Evolutionary conservation across 2,329 filamentous ascomycete genomes (phyloP).

Genomic region (Neofusicoccum ribis): DNA sequence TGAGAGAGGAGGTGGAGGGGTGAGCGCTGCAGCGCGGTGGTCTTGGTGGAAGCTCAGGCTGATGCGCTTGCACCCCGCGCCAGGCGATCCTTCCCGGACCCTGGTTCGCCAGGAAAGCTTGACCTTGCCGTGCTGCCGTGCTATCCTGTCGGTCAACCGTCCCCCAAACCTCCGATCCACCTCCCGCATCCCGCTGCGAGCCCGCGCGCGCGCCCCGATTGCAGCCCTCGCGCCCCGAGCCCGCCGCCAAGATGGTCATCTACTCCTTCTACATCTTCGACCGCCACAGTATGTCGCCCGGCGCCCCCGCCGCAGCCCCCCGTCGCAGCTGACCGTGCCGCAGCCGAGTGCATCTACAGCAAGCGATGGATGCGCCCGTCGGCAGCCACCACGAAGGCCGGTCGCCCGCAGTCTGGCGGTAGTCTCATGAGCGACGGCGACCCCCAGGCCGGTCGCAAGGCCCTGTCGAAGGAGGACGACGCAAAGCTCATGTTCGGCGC

Average conservation of each 20-base stretch:
- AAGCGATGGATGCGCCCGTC: slow-evolving; percentile 71
- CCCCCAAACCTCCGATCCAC: slow-evolving; percentile 1
- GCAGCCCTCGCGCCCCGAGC: neutral
- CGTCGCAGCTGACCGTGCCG: slow-evolving; percentile 10
- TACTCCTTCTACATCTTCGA: slow-evolving; percentile 99
- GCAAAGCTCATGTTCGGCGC: slow-evolving; percentile 95
- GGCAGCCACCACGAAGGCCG: slow-evolving; percentile 47
- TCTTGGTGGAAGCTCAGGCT: slow-evolving; percentile 7
- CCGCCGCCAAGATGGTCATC: slow-evolving; percentile 69
- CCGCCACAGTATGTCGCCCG: slow-evolving; percentile 75
- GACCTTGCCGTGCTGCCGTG: neutral
- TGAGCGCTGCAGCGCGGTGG: slow-evolving; percentile 3
- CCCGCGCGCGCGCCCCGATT: neutral
- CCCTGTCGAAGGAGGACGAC: slow-evolving; percentile 69
- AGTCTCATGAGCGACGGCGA: slow-evolving; percentile 48
- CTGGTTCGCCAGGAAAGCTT: slow-evolving; percentile 8
- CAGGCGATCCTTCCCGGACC: slow-evolving; percentile 16
- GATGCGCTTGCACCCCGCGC: slow-evolving; percentile 17
- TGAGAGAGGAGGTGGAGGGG: neutral
- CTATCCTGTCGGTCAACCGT: neutral
- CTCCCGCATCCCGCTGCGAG: neutral
- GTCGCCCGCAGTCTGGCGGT: slow-evolving; percentile 50
- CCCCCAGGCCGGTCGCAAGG: slow-evolving; percentile 34
- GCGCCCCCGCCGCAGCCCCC: neutral
- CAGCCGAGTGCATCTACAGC: slow-evolving; percentile 97